Conservation (phyloP, 108 stramenopile genomes). For the Aurantiochytrium sp. region DNA sequence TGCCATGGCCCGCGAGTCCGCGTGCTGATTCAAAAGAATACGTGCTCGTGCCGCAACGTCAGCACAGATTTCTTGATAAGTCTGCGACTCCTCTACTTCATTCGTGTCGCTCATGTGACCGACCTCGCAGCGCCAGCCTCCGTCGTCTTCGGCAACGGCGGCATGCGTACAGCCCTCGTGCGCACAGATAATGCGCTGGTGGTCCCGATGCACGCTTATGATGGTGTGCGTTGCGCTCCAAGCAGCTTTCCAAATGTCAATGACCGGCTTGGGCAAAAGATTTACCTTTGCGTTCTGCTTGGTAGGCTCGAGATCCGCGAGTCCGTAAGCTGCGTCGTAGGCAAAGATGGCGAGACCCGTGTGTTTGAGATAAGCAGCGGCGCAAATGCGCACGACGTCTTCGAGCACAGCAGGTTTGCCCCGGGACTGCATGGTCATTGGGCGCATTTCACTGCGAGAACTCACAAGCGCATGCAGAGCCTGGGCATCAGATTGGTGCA, state of each 20-base stretch:
- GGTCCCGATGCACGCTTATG: not conserved
- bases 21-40: not conserved
- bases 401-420: conserved; percentile 1
- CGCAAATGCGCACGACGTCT: not conserved
- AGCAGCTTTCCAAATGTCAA: not conserved
- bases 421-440: not conserved
- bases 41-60: not conserved
- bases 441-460: not conserved
- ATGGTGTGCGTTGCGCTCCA: not conserved
- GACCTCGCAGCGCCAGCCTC: not conserved
- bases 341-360: not conserved
- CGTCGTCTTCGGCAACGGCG: not conserved
- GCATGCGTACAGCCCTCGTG: not conserved
- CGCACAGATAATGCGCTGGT: not conserved
- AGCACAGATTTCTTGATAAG: not conserved
- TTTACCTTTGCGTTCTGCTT: not conserved
- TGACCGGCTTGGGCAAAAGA: not conserved
- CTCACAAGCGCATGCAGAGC: not conserved
- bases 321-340: not conserved
- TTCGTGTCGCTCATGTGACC: not conserved
- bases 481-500: not conserved
- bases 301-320: not conserved
- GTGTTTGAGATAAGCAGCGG: not conserved
- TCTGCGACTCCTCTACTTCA: not conserved
- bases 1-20: not conserved